These are phyloP conservation scores for Nymphaea colorata DNA, from an alignment of 164 flowering plant species.

Conservation along the genomic window DNA sequence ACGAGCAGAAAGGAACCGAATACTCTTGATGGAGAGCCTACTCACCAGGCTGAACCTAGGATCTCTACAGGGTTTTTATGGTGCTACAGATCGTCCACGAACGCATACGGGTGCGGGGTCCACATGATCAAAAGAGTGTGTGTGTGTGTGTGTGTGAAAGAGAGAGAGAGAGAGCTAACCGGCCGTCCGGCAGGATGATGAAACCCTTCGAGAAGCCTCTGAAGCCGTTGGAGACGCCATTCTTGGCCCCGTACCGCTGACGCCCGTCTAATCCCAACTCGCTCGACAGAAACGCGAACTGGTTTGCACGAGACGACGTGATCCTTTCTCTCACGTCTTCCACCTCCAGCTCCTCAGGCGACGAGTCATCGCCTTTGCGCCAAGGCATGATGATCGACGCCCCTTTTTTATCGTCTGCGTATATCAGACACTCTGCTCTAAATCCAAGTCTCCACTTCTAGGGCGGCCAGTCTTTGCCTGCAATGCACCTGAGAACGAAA, in stretches of 20 bases:
- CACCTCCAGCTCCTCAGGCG: conserved; percentile 21
- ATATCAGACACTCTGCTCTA: too few relatives aligned
- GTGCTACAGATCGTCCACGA: too few relatives aligned
- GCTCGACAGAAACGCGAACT: conserved; percentile 11
- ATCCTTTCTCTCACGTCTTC: conserved; percentile 23
- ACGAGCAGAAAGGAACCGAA: not conserved
- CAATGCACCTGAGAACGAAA: not conserved
- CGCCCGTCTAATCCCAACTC: conserved; percentile 7
- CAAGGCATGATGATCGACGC: not conserved
- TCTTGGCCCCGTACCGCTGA: conserved; percentile 7
- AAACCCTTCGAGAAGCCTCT: conserved; percentile 7
- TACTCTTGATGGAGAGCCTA: too few relatives aligned
- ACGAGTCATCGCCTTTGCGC: not conserved
- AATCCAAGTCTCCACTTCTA: too few relatives aligned
- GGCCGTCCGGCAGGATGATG: conserved; percentile 20
- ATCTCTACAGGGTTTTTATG: too few relatives aligned
- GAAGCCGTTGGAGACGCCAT: conserved; percentile 7
- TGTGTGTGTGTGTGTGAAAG: conserved; percentile 1
- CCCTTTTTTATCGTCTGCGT: too few relatives aligned
- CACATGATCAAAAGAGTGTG: not conserved
- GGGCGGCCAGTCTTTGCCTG: too few relatives aligned
- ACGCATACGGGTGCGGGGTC: not conserved
- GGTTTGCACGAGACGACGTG: conserved; percentile 18
- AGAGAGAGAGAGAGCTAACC: conserved; percentile 8
- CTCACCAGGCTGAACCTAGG: too few relatives aligned